Percentiles rank a stretch among this genome's conserved stretches.
Conservation (phyloP, 2,329 filamentous ascomycete species). For the Tolypocladium tropicale region DNA sequence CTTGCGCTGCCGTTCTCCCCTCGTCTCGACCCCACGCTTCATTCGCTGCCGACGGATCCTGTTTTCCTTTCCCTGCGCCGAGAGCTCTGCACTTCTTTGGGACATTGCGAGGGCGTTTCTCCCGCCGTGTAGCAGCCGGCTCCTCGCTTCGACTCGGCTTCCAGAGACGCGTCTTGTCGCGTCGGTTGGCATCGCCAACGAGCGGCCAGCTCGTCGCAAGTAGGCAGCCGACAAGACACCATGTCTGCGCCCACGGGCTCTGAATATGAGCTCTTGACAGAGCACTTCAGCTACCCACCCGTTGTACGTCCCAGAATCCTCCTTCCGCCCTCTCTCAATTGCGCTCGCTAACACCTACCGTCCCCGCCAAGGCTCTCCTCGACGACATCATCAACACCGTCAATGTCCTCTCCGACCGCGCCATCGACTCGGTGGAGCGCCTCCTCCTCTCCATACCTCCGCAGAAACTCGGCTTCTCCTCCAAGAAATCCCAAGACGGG, state of each 20-base stretch:
- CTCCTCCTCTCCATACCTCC: conserved; percentile 68
- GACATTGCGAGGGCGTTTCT: not conserved
- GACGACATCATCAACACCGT: conserved; percentile 97
- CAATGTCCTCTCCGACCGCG: conserved; percentile 86
- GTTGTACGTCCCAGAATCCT: conserved; percentile 66
- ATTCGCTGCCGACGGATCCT: not conserved
- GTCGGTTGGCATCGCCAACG: conserved; percentile 2
- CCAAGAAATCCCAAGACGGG: conserved; percentile 13
- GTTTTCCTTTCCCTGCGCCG: not conserved
- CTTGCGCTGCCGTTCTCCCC: not conserved
- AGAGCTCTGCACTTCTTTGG: not conserved
- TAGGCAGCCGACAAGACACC: not conserved
- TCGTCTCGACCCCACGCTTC: not conserved
- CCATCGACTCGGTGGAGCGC: conserved; percentile 77
- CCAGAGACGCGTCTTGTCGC: conserved; percentile 9
- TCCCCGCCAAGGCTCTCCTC: conserved; percentile 69
- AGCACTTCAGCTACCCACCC: conserved; percentile 92
- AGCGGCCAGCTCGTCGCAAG: conserved; percentile 1
- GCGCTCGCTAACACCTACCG: not conserved
- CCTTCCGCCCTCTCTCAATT: not conserved
- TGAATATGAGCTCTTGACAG: conserved; percentile 68
- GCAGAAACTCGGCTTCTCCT: conserved; percentile 68
- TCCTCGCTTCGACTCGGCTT: not conserved
- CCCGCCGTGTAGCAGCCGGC: not conserved
- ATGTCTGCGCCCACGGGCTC: conserved; percentile 27